Conservation (phyloP, 257 asterid genomes). For the Verbascum thapsus region DNA sequence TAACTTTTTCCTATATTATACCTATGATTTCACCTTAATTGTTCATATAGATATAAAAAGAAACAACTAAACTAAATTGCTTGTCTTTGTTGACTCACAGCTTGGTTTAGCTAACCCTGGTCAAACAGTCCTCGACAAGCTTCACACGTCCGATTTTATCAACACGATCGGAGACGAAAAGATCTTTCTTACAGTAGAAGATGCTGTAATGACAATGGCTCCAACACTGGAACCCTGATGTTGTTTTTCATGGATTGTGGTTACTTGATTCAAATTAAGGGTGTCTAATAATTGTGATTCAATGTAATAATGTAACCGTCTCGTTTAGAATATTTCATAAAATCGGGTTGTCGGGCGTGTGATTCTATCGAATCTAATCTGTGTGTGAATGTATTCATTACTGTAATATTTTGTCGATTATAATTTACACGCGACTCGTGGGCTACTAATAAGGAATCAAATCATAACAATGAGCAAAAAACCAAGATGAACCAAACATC, state of each 20-base stretch:
- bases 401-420: no score
- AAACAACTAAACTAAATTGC: not conserved
- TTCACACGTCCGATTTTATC: slow-evolving; percentile 55
- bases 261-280: not conserved
- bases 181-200: slow-evolving; percentile 73
- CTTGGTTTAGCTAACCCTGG: slow-evolving; percentile 86
- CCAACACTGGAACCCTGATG: slow-evolving; percentile 75
- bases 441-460: no score
- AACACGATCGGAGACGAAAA: slow-evolving; percentile 58
- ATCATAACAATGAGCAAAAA: slow-evolving; percentile 3
- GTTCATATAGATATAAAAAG: no score
- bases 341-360: no score
- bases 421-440: no score
- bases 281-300: no score
- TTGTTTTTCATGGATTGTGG: not conserved
- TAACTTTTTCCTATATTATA: slow-evolving; percentile 18
- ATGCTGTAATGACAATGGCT: slow-evolving; percentile 60
- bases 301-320: no score
- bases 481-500: not conserved
- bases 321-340: no score
- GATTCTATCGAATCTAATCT: no score
- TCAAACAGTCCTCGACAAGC: slow-evolving; percentile 59
- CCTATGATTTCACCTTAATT: no score
- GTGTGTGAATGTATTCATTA: no score
- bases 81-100: slow-evolving; percentile 36